phyloP scores from a whole-genome alignment of 228 moss, liverwort and hornwort genomes.

The Sphagnum magellanicum region DNA sequence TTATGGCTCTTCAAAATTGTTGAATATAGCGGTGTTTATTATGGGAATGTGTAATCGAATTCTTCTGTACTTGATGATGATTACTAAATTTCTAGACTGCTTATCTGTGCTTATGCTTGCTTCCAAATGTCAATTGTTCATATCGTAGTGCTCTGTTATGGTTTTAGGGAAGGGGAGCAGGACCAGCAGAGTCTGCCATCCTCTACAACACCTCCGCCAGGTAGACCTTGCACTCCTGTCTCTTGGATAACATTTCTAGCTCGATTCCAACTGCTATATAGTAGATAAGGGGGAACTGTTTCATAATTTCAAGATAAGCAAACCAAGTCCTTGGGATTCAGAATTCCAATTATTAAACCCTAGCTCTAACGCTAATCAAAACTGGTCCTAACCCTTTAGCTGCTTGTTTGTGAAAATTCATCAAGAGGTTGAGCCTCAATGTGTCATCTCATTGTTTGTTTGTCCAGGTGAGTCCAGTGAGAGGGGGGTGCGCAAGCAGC shows the following conservation, averaged over 20 bases:
- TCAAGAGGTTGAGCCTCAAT: not conserved
- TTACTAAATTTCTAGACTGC: too few relatives aligned
- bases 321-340: too few relatives aligned
- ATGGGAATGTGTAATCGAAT: not conserved
- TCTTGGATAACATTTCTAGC: not conserved
- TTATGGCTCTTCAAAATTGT: not conserved
- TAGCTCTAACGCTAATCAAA: not conserved
- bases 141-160: not conserved
- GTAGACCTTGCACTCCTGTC: conserved; percentile 2
- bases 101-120: too few relatives aligned
- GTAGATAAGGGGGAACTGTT: not conserved
- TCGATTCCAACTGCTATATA: not conserved
- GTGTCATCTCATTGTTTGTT: not conserved
- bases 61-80: too few relatives aligned
- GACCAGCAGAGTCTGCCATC: conserved; percentile 56
- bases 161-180: conserved; percentile 30
- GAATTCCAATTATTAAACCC: too few relatives aligned
- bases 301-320: too few relatives aligned
- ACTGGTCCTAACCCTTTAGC: not conserved
- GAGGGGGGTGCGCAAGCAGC: conserved; percentile 40
- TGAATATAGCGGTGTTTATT: not conserved
- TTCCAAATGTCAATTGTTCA: too few relatives aligned
- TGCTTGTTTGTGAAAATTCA: not conserved
- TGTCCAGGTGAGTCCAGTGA: conserved; percentile 32
- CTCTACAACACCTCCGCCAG: conserved; percentile 26